phyloP scores from a whole-genome alignment of 495 filamentous ascomycete species.

The Daldinia decipiens region DNA sequence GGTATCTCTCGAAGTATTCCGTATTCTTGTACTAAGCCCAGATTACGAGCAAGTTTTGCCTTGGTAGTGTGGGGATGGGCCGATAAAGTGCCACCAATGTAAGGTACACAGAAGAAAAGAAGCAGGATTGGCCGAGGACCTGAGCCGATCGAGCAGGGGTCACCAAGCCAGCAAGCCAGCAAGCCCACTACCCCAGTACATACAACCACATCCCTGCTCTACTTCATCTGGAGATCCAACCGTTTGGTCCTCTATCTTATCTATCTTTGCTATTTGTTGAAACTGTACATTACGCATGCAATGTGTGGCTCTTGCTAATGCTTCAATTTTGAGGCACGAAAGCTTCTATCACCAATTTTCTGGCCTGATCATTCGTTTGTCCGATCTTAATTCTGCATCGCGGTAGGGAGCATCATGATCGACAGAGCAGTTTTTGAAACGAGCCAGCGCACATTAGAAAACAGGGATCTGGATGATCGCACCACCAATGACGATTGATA shows the following conservation, averaged over 20 bases:
- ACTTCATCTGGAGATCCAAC: background rate
- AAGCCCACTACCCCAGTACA: no score
- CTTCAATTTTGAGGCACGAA: conserved; percentile 14
- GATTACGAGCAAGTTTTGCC: conserved; percentile 27
- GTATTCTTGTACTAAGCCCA: background rate
- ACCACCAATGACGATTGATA: conserved; percentile 36
- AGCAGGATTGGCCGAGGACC: conserved; percentile 35
- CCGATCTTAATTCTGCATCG: conserved; percentile 30
- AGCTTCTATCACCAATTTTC: conserved; percentile 8
- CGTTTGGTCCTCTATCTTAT: background rate
- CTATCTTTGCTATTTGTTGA: conserved; percentile 8
- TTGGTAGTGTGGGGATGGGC: conserved; percentile 30
- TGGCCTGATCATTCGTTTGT: conserved; percentile 27
- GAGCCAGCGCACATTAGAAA: conserved; percentile 30
- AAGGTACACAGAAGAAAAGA: conserved; percentile 35
- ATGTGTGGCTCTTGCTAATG: conserved; percentile 4
- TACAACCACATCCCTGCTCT: conserved; percentile 19
- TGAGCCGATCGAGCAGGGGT: conserved; percentile 31
- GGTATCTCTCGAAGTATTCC: conserved; percentile 12
- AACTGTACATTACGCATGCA: conserved; percentile 15
- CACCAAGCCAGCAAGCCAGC: no score
- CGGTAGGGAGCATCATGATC: conserved; percentile 35
- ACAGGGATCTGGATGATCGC: conserved; percentile 23
- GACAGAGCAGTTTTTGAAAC: conserved; percentile 35
- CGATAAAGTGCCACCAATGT: conserved; percentile 37